Base-by-base conservation (phyloP, 1,139 yeast species). In the Candida buenavistaensis region DNA sequence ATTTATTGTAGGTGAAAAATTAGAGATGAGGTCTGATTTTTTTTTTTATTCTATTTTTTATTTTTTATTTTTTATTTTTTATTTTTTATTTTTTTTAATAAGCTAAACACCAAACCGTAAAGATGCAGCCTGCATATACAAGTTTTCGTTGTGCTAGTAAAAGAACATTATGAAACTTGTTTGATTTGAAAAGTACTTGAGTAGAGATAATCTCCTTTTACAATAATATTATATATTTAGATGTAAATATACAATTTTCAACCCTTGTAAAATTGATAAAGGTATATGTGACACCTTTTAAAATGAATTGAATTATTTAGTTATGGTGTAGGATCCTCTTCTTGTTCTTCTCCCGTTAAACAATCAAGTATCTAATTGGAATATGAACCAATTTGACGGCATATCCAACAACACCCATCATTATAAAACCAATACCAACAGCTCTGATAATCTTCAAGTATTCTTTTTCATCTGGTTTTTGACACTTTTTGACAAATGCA, bases 321-420 rank as follows among this genome's bases (percentile, higher is more conserved):
- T 21, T 21, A 21, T 21, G 13, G 6, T 23, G 26, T 17, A 12
- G 12, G 12, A 10, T n/a, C 28, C 10, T 9, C 6, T 6, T 12
- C 13, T 14, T 17, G 4, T n/a, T 26, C 19, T 19, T 19, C 21
- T 19, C n/a, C n/a, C n/a, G n/a, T 72, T 75, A 90, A 50, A 90
- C 97, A 68, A 90, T 89, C 70, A 90, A 80, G 69, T 89, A 94
- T 72, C 97, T 85, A 70, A 90, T 89, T 58, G 98, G 98, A 55
- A 90, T 90, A 68, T 90, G 98, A 55, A 90, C 77, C 59, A 90
- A 78, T 71, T 92, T 92, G 66, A 92, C 95, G 54, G 82, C 86
- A 68, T 89, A 92, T 41, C 98, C 98, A 54, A 92, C 95, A 54
- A 88, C 85, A 55, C 98, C 98, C 92, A 92, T 94, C 79, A 90